Base-by-base conservation (phyloP, 1,284 basidiomycete species). In the Fomitopsis palustris region DNA sequence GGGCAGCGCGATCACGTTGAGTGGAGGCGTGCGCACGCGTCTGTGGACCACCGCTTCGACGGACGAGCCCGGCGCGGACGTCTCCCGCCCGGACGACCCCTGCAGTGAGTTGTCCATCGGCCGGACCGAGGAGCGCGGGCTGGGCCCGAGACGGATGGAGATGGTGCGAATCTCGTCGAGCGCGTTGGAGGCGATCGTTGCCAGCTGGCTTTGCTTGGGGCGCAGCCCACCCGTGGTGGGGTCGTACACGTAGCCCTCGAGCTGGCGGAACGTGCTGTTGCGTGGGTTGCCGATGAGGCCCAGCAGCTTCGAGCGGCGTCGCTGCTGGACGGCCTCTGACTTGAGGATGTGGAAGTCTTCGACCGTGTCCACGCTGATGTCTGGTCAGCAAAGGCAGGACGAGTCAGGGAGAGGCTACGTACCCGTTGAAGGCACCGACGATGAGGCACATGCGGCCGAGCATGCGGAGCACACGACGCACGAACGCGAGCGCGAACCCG, bases 361-460 rank as follows among this genome's bases (percentile, higher is more conserved):
- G 2, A 71, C 66, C 1, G 64, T 67, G 59, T 72, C 72, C 25
- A 74, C 61, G 4, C 70, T 74, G 43, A 14, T 1, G 16, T n/a
- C 29, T 4, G 19, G 5, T 16, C 21, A 29, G 25, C 27, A 16
- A 47, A 17, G 7, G n/a, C 37, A 35, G 38, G 58, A 23, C 35
- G 59, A 61, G 6, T 53, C 43, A 60, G 4, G 29, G 43, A 35
- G 45, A 62, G 42, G 14, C 37, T 8, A 5, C 47, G 27, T 62
- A 89, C 87, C 88, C 88, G 74, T 86, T 85, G 35, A 84, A 71
- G 19, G 86, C 65, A 23, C 88, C 88, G 57, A 86, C 78, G 60
- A 83, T 78, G 12, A 92, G 66, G 62, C 74, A 78, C 0, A 75
- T 78, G 39, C 87, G 77, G 2, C 78, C 77, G 14, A 85, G 54